Base-by-base conservation (phyloP, 805 yeast genomes). In the Starmerella davenportii region DNA sequence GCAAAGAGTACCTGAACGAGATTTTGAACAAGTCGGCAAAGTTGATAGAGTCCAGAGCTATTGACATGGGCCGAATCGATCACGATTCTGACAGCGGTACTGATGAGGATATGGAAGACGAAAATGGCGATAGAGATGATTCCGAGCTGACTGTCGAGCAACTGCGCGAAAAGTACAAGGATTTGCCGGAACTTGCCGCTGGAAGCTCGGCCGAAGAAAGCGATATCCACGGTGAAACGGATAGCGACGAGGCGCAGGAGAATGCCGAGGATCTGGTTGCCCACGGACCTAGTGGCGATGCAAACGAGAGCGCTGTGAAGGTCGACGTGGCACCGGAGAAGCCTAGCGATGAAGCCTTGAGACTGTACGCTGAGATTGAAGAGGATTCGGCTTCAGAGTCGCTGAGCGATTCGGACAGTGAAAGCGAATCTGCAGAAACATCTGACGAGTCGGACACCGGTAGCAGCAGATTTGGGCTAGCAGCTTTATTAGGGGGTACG, bases 1-100 rank as follows among this genome's bases (percentile, higher is more conserved):
- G 95, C 29, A 79, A 84, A 53, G 79, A 80, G 50, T 93, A 85
- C 54, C 64, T 87, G 40, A 74, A 81, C 40, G 77, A 81, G 52
- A 85, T 87, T 66, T 62, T 87, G 41, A 93, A 85, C 51, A 90
- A 85, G 51, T 81, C 95, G 19, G 81, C 95, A 0, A 85, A 80
- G 53, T 66, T 87, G 27, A 63, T 87, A 21, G 95, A 84, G 44
- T 92, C 93, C 1, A 93, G 87, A 46, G 56, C 79, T 40, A 72
- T 69, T 23, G 41, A 42, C 28, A 37, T 36, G 16, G 27, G 23
- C 16, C 50, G 43, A 15, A 64, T 54, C 38, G 62, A 63, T 2
- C 65, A 55, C 8, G 55, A 42, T 13, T 52, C 47, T 35, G 57
- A 52, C 16, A 55, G 46, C 29, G 55, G 48, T 5, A 54, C 38